Evolutionary conservation across 1,139 yeast species (phyloP).

Genomic region (Scheffersomyces lignicola): DNA sequence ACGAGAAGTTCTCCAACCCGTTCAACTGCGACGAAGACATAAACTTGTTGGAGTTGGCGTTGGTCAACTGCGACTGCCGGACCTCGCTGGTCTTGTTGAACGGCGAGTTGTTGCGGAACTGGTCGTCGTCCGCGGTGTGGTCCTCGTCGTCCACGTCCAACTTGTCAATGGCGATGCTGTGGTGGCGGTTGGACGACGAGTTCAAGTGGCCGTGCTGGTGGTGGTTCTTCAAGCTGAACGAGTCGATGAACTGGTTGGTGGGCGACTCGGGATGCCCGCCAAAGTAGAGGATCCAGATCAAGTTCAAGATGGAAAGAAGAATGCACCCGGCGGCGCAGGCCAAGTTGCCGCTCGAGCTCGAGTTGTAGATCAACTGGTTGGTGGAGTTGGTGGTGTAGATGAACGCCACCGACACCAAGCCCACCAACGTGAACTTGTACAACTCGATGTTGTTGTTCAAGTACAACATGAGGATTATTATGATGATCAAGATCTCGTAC

Average conservation of each 20-base stretch:
- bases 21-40: slow-evolving; percentile 57
- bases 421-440: slow-evolving; percentile 65
- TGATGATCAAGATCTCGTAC: slow-evolving; percentile 65
- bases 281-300: slow-evolving; percentile 82
- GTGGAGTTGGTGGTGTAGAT: slow-evolving; percentile 82
- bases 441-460: slow-evolving; percentile 68
- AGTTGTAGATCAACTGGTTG: slow-evolving; percentile 71
- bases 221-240: slow-evolving; percentile 49
- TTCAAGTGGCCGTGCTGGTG: slow-evolving; percentile 17
- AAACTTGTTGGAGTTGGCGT: slow-evolving; percentile 38
- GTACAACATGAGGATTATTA: slow-evolving; percentile 58
- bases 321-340: slow-evolving; percentile 95
- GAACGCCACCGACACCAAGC: slow-evolving; percentile 63
- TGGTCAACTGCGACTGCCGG: slow-evolving; percentile 40
- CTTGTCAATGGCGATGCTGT: slow-evolving; percentile 3
- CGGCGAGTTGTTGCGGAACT: slow-evolving; percentile 24
- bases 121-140: slow-evolving; percentile 21
- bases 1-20: slow-evolving; percentile 58
- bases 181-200: background rate
- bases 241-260: slow-evolving; percentile 79
- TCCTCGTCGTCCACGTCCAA: slow-evolving; percentile 17
- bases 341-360: slow-evolving; percentile 59
- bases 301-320: slow-evolving; percentile 73
- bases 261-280: slow-evolving; percentile 83
- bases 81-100: slow-evolving; percentile 24